Conservation (phyloP, 371 early-diverging fungal species). For the Fennellomyces sp. region DNA sequence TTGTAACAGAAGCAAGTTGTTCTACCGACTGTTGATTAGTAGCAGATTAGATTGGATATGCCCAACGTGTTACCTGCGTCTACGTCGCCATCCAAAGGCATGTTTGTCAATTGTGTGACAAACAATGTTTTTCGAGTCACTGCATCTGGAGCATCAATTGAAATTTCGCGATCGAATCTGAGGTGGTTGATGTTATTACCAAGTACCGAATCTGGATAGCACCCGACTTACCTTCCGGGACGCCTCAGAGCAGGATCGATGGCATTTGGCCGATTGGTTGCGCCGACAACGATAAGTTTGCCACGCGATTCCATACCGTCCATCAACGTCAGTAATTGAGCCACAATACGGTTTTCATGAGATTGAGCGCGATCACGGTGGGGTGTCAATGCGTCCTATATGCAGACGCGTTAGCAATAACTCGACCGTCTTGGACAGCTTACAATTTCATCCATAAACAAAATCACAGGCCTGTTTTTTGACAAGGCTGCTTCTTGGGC, state of each 20-base stretch:
- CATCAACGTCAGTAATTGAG: conserved; percentile 97
- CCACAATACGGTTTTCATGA: conserved; percentile 92
- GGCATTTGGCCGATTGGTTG: conserved; percentile 98
- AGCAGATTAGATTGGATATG: background rate
- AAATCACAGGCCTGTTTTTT: conserved; percentile 66
- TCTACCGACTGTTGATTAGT: conserved; percentile 20
- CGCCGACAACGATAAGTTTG: conserved; percentile 88
- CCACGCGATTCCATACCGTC: conserved; percentile 85
- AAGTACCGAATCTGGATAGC: background rate
- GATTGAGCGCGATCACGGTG: conserved; percentile 78
- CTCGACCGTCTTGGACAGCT: conserved; percentile 8
- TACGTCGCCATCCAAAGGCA: conserved; percentile 58
- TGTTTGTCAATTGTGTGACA: conserved; percentile 45
- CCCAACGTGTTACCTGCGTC: conserved; percentile 32
- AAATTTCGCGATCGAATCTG: conserved; percentile 94
- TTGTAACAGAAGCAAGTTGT: conserved; percentile 80
- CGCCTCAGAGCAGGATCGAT: conserved; percentile 97
- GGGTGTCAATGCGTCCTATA: conserved; percentile 92
- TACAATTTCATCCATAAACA: conserved; percentile 99
- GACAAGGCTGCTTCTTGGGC: conserved; percentile 61
- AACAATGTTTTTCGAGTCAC: conserved; percentile 68
- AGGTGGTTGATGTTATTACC: background rate
- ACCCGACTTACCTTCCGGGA: conserved; percentile 83
- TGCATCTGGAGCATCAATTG: conserved; percentile 80
- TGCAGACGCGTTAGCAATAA: background rate